Base-by-base conservation (phyloP, 1,139 yeast genomes). In the Blastobotrys serpentis region DNA sequence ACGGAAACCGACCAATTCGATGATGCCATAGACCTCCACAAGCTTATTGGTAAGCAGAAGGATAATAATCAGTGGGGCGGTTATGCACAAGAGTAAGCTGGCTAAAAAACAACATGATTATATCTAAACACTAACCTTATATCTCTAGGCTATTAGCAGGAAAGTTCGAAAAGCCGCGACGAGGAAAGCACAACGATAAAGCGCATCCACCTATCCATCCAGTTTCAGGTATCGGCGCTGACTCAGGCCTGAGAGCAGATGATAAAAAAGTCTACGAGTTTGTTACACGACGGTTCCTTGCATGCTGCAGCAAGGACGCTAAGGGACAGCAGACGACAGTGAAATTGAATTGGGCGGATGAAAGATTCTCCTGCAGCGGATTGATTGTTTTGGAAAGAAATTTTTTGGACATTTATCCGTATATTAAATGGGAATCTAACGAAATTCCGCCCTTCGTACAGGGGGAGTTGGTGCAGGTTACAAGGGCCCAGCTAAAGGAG, bases 121-220 rank as follows among this genome's bases (percentile, higher is more conserved):
- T 30, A 7, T 11, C n/a, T 30, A 30, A 7, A 17, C 16, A 33
- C 38, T 33, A 48, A 53, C 21, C 16, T 16, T 33, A 17, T 13
- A 33, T 13, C 10, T 30, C n/a, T 33, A 33, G 50, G 4, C 59
- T 71, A 8, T 42, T 65, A 11, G 60, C 53, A 10, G 71, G 69
- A 18, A 69, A 67, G 45, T 85, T 77, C 58, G 63, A 74, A 16
- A 62, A 66, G 2, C 98, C 99, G 0, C 69, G 98, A 45, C 74
- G 74, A 36, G 99, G 99, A 1, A 74, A 72, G 17, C 84, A 86
- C 60, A 88, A 90, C 62, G 99, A 94, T 69, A 84, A 88, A 61
- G 98, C 98, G 17, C 99, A 94, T 75, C 98, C 98, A 2, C 98
- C 99, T 0, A 94, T 94, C 52, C 98, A 94, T 64, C 99, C 99